Percentiles rank a stretch among this genome's conserved stretches.
Evolutionary conservation across 1,139 yeast species (phyloP).

Genomic region (Debaryomyces sp.): DNA sequence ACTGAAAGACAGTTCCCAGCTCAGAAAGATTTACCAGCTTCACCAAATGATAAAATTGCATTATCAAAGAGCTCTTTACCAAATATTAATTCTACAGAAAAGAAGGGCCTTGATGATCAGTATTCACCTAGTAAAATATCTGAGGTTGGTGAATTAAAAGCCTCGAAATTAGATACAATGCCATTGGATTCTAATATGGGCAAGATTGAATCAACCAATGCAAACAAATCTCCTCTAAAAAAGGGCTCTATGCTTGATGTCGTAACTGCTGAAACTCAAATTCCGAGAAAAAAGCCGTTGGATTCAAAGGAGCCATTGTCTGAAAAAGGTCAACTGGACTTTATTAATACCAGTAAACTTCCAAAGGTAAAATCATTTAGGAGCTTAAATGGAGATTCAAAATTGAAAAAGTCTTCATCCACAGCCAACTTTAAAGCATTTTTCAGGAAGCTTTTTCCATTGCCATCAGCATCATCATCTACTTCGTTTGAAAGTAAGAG

Average conservation of each 20-base stretch:
- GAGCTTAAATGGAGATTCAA: neutral
- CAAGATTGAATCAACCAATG: neutral
- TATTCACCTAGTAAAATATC: neutral
- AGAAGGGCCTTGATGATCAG: too few relatives aligned
- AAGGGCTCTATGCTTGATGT: constrained; percentile 21
- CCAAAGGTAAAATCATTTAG: constrained; percentile 1
- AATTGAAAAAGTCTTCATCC: constrained; percentile 13
- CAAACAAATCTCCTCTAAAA: neutral
- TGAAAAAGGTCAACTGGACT: constrained; percentile 13
- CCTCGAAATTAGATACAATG: neutral
- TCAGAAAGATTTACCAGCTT: neutral
- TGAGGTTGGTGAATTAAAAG: neutral
- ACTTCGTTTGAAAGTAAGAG: neutral
- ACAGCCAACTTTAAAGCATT: constrained; percentile 16
- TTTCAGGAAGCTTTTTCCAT: constrained; percentile 11
- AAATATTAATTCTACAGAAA: neutral
- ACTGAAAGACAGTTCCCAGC: neutral
- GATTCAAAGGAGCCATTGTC: constrained; percentile 7
- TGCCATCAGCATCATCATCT: constrained; percentile 1
- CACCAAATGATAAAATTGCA: neutral
- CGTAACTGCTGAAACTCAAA: constrained; percentile 4
- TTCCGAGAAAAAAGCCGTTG: constrained; percentile 11
- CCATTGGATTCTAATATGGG: neutral
- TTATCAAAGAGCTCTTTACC: neutral
- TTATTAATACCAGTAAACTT: constrained; percentile 8